Evolutionary conservation across 2,329 filamentous ascomycete species (phyloP).

Genomic region (Zymoseptoria passerinii): DNA sequence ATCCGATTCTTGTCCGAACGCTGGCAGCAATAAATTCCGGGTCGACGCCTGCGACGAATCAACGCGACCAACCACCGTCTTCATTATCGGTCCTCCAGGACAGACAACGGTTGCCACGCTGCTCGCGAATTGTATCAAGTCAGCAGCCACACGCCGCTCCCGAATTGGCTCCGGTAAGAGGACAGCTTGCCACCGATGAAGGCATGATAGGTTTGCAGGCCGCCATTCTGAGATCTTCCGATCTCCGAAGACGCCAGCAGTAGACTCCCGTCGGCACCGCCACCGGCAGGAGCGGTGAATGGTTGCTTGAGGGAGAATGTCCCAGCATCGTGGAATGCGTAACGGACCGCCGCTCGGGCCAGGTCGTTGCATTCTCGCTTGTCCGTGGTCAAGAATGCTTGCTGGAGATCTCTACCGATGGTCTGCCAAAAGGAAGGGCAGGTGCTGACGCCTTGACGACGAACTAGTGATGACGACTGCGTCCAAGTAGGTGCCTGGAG

Average conservation of each 20-base stretch:
- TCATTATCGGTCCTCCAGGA: conserved; percentile 12
- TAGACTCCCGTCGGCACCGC: conserved; percentile 37
- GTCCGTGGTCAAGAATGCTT: conserved; percentile 19
- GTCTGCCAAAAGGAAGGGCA: conserved; percentile 12
- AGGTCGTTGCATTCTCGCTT: conserved; percentile 24
- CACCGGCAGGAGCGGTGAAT: conserved; percentile 20
- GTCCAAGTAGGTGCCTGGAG: background rate
- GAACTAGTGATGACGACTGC: background rate
- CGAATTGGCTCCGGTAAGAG: conserved; percentile 7
- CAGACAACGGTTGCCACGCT: conserved; percentile 33
- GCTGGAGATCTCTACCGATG: conserved; percentile 6
- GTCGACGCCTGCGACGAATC: conserved; percentile 38
- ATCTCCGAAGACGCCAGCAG: conserved; percentile 33
- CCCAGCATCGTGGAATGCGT: conserved; percentile 29
- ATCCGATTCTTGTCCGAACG: conserved; percentile 30
- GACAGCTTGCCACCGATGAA: conserved; percentile 36
- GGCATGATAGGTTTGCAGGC: conserved; percentile 36
- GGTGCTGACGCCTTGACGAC: background rate
- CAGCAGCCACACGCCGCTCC: conserved; percentile 39
- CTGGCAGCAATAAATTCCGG: conserved; percentile 39
- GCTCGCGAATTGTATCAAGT: conserved; percentile 46
- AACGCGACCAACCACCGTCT: conserved; percentile 37
- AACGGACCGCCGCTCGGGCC: conserved; percentile 29
- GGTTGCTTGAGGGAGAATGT: conserved; percentile 13
- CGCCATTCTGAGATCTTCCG: conserved; percentile 34